A percentile compares a stretch with the other conserved stretches of the same genome.
Evolutionary conservation across 371 early-diverging fungal genomes (phyloP).

Genomic region (Mycotypha africana): DNA sequence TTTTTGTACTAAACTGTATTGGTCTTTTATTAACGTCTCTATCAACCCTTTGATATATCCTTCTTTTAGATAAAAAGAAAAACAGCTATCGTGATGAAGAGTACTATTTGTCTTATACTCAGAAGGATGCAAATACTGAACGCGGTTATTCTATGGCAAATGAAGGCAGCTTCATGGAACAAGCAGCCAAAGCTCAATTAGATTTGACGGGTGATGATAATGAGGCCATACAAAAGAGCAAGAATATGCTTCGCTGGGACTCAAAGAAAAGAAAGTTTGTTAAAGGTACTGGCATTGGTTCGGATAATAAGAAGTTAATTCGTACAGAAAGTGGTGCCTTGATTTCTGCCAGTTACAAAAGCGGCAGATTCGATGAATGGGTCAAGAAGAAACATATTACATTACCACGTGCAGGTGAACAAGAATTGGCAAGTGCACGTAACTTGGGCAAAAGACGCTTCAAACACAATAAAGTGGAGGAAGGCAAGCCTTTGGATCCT

Average conservation of each 20-base stretch:
- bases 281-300: slow-evolving; percentile 76
- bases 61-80: slow-evolving; percentile 6
- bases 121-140: slow-evolving; percentile 86
- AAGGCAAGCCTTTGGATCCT: slow-evolving; percentile 61
- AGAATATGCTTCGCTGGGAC: slow-evolving; percentile 84
- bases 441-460: slow-evolving; percentile 46
- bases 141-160: slow-evolving; percentile 83
- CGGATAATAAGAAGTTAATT: slow-evolving; percentile 94
- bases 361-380: slow-evolving; percentile 86
- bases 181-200: slow-evolving; percentile 72
- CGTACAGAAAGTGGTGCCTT: slow-evolving; percentile 87
- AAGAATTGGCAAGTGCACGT: slow-evolving; percentile 58
- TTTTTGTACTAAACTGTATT: too few relatives aligned
- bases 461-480: slow-evolving; percentile 57
- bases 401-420: slow-evolving; percentile 84
- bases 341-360: slow-evolving; percentile 87
- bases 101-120: slow-evolving; percentile 85
- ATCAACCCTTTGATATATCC: too few relatives aligned
- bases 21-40: too few relatives aligned
- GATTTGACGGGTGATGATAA: slow-evolving; percentile 86
- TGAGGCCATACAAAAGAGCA: slow-evolving; percentile 46
- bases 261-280: slow-evolving; percentile 90
- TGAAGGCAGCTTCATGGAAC: slow-evolving; percentile 73
- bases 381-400: slow-evolving; percentile 75
- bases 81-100: slow-evolving; percentile 72